These are phyloP conservation scores for Physcomitrium patens DNA, from an alignment of 225 moss, liverwort and hornwort genomes.

Conservation along the genomic window DNA sequence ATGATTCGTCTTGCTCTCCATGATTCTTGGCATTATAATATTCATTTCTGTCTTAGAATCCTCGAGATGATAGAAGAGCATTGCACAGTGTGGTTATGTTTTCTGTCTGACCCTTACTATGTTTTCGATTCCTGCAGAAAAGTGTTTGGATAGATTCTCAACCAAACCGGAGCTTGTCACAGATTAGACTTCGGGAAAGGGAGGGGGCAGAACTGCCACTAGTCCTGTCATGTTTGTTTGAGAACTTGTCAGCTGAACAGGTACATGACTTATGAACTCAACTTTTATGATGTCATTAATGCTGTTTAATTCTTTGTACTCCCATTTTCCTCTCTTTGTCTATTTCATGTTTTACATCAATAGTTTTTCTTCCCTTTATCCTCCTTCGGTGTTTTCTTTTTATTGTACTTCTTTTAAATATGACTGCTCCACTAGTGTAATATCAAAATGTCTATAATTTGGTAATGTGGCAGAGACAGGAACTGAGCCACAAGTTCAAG, in stretches of 20 bases:
- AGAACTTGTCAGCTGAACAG: conserved; percentile 61
- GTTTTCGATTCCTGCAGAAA: conserved; percentile 28
- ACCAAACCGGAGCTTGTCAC: neutral
- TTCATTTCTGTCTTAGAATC: neutral
- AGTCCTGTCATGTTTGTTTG: conserved; percentile 53
- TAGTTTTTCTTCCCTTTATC: no score
- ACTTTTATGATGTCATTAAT: neutral
- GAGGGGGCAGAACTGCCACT: conserved; percentile 44
- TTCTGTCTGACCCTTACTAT: conserved; percentile 6
- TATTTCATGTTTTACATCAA: no score
- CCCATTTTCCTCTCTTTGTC: no score
- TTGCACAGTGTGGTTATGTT: conserved; percentile 3
- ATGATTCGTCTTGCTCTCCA: neutral
- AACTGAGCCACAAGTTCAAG: conserved; percentile 71
- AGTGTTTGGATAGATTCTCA: conserved; percentile 11
- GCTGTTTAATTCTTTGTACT: no score
- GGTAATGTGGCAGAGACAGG: conserved; percentile 55
- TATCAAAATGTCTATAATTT: conserved; percentile 7
- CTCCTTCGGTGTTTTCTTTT: no score
- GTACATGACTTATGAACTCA: conserved; percentile 13
- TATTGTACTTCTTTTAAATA: no score
- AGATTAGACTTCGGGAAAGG: conserved; percentile 31
- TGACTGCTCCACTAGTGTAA: neutral
- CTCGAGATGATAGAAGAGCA: neutral
- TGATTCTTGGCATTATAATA: neutral